phyloP scores from a whole-genome alignment of 164 flowering plant genomes.

The Warburgia ugandensis region DNA sequence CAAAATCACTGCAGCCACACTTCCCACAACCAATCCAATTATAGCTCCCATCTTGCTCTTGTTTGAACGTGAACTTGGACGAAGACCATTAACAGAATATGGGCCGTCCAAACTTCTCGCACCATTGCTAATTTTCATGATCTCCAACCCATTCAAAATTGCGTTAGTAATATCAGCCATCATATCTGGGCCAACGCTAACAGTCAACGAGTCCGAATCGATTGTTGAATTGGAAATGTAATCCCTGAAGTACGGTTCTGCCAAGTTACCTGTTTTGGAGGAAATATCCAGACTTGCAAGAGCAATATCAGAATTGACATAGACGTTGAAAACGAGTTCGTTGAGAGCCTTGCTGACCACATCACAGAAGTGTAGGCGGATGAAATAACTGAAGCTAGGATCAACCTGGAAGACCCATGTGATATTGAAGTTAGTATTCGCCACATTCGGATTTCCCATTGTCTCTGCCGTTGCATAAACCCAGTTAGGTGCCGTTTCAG shows the following conservation, averaged over 20 bases:
- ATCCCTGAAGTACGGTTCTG: constrained; percentile 59
- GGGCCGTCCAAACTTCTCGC: constrained; percentile 59
- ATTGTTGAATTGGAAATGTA: constrained; percentile 49
- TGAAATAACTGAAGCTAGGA: constrained; percentile 55
- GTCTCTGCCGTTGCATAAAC: constrained; percentile 80
- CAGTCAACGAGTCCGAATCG: constrained; percentile 36
- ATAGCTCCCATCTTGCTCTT: constrained; percentile 38
- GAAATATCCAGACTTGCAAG: constrained; percentile 57
- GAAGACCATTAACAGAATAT: constrained; percentile 37
- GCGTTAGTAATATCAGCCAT: constrained; percentile 41
- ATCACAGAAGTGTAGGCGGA: constrained; percentile 86
- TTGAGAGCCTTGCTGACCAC: constrained; percentile 54
- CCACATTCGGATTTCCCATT: constrained; percentile 56
- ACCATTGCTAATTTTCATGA: constrained; percentile 81
- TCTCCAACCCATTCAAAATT: constrained; percentile 79
- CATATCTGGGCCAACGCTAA: constrained; percentile 80
- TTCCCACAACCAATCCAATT: constrained; percentile 42
- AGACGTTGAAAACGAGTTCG: constrained; percentile 59
- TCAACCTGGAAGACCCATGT: constrained; percentile 83
- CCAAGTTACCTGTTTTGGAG: constrained; percentile 33
- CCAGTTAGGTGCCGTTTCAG: constrained; percentile 71
- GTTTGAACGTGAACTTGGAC: constrained; percentile 31
- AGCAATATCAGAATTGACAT: constrained; percentile 41
- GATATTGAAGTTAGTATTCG: constrained; percentile 55
- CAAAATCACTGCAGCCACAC: constrained; percentile 26